Evolutionary conservation across 345 rosid genomes (phyloP).

Genomic region (Populus ilicifolia): DNA sequence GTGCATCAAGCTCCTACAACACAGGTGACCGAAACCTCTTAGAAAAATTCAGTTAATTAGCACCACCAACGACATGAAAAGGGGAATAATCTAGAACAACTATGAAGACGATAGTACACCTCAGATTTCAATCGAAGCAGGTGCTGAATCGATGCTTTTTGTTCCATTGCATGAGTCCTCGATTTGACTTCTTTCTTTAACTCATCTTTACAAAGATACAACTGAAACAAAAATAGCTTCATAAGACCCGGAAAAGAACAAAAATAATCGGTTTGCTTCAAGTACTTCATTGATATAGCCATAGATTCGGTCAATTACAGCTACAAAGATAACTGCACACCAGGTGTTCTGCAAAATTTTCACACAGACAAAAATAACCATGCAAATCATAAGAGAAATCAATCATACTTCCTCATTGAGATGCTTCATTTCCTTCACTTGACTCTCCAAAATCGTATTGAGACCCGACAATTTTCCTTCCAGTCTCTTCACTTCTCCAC

Average conservation of each 20-base stretch:
- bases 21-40: constrained; percentile 11
- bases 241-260: not conserved
- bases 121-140: constrained; percentile 54
- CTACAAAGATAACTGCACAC: not conserved
- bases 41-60: not conserved
- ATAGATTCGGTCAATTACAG: not conserved
- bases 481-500: constrained; percentile 57
- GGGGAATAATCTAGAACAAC: not conserved
- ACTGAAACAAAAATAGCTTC: constrained; percentile 38
- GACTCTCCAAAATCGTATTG: constrained; percentile 38
- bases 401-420: constrained; percentile 52
- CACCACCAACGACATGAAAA: not conserved
- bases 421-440: constrained; percentile 46
- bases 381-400: not conserved
- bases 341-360: not conserved
- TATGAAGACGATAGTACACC: constrained; percentile 30
- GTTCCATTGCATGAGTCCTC: constrained; percentile 58
- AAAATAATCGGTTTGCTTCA: not conserved
- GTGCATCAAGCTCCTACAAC: constrained; percentile 56
- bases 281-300: not conserved
- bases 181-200: constrained; percentile 41
- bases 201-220: constrained; percentile 46
- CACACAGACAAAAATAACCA: not conserved
- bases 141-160: constrained; percentile 42
- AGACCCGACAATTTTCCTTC: constrained; percentile 54